These are phyloP conservation scores for Arctium lappa DNA, from an alignment of 129 eudicot genomes.

Conservation along the genomic window DNA sequence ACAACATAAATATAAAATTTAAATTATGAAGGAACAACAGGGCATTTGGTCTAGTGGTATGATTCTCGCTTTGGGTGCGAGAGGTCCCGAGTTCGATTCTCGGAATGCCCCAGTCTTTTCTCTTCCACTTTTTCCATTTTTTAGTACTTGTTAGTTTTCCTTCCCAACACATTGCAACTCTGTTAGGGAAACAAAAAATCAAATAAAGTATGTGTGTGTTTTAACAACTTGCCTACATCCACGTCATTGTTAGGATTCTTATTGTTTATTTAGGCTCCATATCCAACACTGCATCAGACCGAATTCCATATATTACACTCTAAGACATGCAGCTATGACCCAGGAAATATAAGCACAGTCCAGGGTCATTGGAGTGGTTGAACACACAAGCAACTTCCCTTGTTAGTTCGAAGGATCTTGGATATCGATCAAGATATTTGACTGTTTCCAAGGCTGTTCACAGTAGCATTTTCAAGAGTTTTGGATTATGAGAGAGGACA, in stretches of 20 bases:
- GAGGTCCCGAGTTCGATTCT: slow-evolving; percentile 92
- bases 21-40: not conserved
- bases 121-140: not conserved
- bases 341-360: not conserved
- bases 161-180: not conserved
- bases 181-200: not conserved
- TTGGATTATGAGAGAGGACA: not conserved
- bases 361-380: not conserved
- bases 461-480: not conserved
- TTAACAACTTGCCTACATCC: not conserved
- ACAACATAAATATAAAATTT: not conserved
- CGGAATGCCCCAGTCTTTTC: slow-evolving; percentile 60
- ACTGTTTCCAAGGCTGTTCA: not conserved
- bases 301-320: not conserved
- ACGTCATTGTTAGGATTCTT: not conserved
- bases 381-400: not conserved
- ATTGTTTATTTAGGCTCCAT: not conserved
- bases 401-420: not conserved
- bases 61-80: slow-evolving; percentile 87
- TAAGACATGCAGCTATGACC: not conserved
- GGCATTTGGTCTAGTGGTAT: slow-evolving; percentile 56
- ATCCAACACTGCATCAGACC: not conserved
- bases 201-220: not conserved
- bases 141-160: not conserved
- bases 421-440: not conserved